These are phyloP conservation scores for Chaetomium olivaceum DNA, from an alignment of 2,329 filamentous ascomycete genomes.

Conservation along the genomic window DNA sequence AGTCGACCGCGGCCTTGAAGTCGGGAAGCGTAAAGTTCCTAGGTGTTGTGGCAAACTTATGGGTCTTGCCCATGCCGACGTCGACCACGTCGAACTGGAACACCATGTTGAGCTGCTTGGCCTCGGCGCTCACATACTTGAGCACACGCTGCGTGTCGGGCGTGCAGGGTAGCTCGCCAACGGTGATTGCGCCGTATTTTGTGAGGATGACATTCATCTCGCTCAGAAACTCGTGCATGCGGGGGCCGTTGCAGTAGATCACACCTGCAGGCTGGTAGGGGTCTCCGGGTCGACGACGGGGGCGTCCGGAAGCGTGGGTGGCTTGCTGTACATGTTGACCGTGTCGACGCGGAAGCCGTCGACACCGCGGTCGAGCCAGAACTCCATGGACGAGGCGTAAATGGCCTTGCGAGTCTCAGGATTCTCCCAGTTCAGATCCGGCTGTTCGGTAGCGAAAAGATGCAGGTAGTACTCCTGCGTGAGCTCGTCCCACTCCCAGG, in stretches of 20 bases:
- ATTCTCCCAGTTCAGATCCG: constrained; percentile 83
- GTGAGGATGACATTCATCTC: constrained; percentile 65
- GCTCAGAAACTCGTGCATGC: constrained; percentile 65
- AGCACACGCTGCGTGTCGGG: constrained; percentile 59
- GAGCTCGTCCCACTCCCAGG: constrained; percentile 69
- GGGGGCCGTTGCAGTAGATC: constrained; percentile 66
- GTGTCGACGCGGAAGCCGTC: constrained; percentile 70
- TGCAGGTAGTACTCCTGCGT: constrained; percentile 76
- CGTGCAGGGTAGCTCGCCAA: constrained; percentile 67
- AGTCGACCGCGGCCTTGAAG: constrained; percentile 49
- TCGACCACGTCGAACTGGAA: constrained; percentile 68
- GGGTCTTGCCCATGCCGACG: constrained; percentile 53
- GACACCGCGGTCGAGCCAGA: constrained; percentile 73
- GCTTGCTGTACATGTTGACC: constrained; percentile 66
- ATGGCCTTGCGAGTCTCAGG: constrained; percentile 66
- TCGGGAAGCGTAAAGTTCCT: constrained; percentile 51
- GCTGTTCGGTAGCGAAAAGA: constrained; percentile 73
- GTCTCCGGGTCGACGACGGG: constrained; percentile 51
- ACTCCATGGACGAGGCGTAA: constrained; percentile 69
- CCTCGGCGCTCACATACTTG: constrained; percentile 57
- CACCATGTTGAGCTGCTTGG: constrained; percentile 67
- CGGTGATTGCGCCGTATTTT: constrained; percentile 64
- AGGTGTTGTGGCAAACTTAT: constrained; percentile 49
- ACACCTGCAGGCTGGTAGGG: constrained; percentile 53
- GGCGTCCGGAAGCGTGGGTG: constrained; percentile 58